Base-by-base conservation (phyloP, 2,329 filamentous ascomycete genomes). In the Sporothrix protearum region DNA sequence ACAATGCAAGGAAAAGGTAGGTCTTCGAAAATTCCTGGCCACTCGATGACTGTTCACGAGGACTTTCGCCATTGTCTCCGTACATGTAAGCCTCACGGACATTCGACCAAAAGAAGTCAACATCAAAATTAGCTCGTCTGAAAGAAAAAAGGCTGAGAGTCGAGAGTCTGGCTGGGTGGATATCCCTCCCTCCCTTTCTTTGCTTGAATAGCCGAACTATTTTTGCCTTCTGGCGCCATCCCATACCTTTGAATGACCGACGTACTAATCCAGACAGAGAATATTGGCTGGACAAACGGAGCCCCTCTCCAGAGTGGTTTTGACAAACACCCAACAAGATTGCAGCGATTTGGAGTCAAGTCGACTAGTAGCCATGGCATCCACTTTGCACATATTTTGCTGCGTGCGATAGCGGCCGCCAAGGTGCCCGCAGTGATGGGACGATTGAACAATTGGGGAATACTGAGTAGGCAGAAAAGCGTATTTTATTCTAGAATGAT, bases 401-500 rank as follows among this genome's bases (percentile, higher is more conserved):
- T 33, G 39, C 14, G 22, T 66, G 42, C 63, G 63, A 66, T 66
- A 49, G 63, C 42, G 63, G 63, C 63, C 39, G 39, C 39, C 25
- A 49, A 8, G 14, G 5, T 2, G 9, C 8, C 33, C 14, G 8
- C 7, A 14, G 12, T 30, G 9, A 66, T 66, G 63, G 42, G 42
- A 49, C 63, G 42, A 49, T 66, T 49, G 39, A 36, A 36, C 33
- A 8, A 36, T 36, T 36, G 33, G 12, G 42, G 39, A 25, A 7
- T 12, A 53, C n/a, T n/a, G 8, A n/a, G 47, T n/a, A 25, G 12
- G 25, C 6, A 45, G 51, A 22, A 22, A 12, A 22, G 25, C 28
- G 19, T 53, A 49, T 55, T 68, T 55, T 68, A 49, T 68, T 68
- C 66, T 55, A 55, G 66, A 68, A 68, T 30, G 64, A 42, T 25